A percentile compares a stretch with the other conserved stretches of the same genome.
phyloP scores from a whole-genome alignment of 75 land plant genomes.

The Chamaecyparis obtusa region DNA sequence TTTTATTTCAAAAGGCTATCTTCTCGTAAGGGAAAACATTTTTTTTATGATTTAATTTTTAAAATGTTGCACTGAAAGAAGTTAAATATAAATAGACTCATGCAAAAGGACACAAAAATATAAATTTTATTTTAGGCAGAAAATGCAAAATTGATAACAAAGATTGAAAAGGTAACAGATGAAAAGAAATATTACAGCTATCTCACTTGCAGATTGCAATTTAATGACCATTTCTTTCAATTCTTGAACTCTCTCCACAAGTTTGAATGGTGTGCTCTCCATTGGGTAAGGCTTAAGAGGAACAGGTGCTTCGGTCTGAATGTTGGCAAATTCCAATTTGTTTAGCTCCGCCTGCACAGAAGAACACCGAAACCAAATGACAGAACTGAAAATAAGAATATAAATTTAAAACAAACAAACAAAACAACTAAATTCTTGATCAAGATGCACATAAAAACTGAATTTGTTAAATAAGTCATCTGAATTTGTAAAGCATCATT shows the following conservation, averaged over 20 bases:
- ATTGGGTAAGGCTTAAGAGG: constrained; percentile 53
- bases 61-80: neutral
- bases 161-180: neutral
- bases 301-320: constrained; percentile 17
- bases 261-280: constrained; percentile 67
- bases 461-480: neutral
- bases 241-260: constrained; percentile 64
- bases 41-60: neutral
- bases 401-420: neutral
- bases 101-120: too few species aligned
- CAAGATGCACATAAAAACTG: neutral
- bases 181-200: constrained; percentile 58
- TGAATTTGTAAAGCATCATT: neutral
- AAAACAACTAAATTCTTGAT: neutral
- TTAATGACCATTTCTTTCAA: constrained; percentile 74
- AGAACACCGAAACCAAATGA: neutral
- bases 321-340: constrained; percentile 61
- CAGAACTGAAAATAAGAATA: neutral
- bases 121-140: too few species aligned
- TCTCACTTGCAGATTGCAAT: constrained; percentile 58
- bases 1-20: too few species aligned
- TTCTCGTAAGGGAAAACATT: neutral
- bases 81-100: neutral
- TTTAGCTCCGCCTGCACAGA: constrained; percentile 63
- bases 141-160: neutral